Evolutionary conservation across 1,139 yeast species (phyloP), one percentile per base, ranked within the genome.

Genomic region (Waltiozyma sp.): DNA sequence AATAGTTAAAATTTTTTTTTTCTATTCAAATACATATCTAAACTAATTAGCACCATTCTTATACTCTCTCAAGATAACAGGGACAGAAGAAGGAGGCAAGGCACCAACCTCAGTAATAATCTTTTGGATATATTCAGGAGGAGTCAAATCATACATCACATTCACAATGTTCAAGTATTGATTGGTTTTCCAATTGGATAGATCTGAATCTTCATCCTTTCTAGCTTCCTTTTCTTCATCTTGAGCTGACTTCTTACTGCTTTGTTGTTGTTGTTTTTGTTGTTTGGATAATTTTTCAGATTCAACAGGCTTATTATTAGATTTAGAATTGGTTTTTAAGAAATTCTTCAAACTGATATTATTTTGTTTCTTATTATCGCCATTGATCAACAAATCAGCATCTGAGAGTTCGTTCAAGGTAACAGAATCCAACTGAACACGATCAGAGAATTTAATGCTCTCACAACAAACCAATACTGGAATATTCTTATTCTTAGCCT

Each of bases 381-480:
- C 69, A 41, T 68, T 69, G 19, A 80, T 68, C 49, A 86, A 70
- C 56, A 81, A 93, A 41, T 85, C 86, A 19, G 86, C 75, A 55
- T 88, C 95, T 9, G 94, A 95, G 47, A 91, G 70, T 62, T 93
- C 99, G 62, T 93, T 93, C 49, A 80, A 77, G 1, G 97, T 87
- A 21, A 93, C 95, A 10, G 96, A 82, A 61, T 93, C 99, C 49
- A 93, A 74, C 64, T 89, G 97, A 7, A 93, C 97, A 53, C 93
- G 80, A 59, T 91, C 97, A 15, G 95, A 81, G 59, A 93, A 93
- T 64, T 93, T 93, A 61, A 93, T 77, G 40, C 94, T 81, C 62
- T 93, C 98, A 66, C 98, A 91, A 54, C 96, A 85, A 2, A 94
- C 95, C 50, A 91, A 72, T 4, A 91, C 96, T 0, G 98, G 97